A percentile compares a stretch with the other conserved stretches of the same genome.
phyloP scores from a whole-genome alignment of 495 filamentous ascomycete genomes.

The Xylaria longipes region DNA sequence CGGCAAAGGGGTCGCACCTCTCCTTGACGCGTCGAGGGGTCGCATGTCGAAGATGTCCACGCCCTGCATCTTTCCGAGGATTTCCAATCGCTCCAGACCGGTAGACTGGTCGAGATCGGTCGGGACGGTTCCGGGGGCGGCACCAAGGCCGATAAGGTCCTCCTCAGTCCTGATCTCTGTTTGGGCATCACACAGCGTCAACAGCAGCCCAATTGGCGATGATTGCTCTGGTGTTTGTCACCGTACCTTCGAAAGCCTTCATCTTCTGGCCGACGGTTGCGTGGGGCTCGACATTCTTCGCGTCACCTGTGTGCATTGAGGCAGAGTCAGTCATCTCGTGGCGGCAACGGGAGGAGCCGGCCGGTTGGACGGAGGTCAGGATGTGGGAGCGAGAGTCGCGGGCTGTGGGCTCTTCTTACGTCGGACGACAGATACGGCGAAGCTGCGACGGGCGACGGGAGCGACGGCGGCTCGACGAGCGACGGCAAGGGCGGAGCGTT shows the following conservation, averaged over 20 bases:
- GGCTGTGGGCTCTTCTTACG: slow-evolving; percentile 60
- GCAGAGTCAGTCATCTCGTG: slow-evolving; percentile 29
- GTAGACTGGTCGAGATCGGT: slow-evolving; percentile 94
- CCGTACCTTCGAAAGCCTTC: slow-evolving; percentile 38
- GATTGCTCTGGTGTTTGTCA: not conserved
- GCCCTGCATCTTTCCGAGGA: slow-evolving; percentile 98
- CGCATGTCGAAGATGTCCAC: slow-evolving; percentile 98
- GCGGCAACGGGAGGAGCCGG: slow-evolving; percentile 4
- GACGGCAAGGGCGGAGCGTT: slow-evolving; percentile 76
- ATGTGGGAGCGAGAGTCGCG: slow-evolving; percentile 20
- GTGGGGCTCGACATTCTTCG: slow-evolving; percentile 38
- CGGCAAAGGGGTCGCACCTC: slow-evolving; percentile 62
- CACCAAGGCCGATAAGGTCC: slow-evolving; percentile 86
- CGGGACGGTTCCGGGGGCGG: slow-evolving; percentile 79
- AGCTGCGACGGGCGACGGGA: slow-evolving; percentile 63
- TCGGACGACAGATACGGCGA: slow-evolving; percentile 63
- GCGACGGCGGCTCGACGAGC: slow-evolving; percentile 71
- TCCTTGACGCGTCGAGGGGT: slow-evolving; percentile 88
- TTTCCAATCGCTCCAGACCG: slow-evolving; percentile 97
- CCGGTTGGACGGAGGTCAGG: slow-evolving; percentile 28
- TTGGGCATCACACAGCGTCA: slow-evolving; percentile 5
- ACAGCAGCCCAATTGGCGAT: slow-evolving; percentile 22
- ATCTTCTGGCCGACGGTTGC: slow-evolving; percentile 32
- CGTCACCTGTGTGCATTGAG: slow-evolving; percentile 31
- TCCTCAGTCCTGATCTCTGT: slow-evolving; percentile 81